These are phyloP conservation scores for Flagelloscypha sp. DNA, from an alignment of 768 basidiomycete genomes.

Conservation along the genomic window DNA sequence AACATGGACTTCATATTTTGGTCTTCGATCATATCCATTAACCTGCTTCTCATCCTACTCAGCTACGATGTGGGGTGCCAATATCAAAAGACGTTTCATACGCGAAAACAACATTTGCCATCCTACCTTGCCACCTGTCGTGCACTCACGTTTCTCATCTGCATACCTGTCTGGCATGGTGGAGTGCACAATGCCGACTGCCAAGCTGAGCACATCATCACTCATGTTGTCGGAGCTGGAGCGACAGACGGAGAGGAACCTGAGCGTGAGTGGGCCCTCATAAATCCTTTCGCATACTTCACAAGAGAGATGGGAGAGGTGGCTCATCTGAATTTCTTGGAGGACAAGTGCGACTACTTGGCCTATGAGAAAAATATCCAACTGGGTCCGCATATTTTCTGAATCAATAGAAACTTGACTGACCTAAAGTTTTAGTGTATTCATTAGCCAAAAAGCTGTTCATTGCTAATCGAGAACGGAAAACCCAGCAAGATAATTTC, in stretches of 20 bases:
- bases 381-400: neutral
- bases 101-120: constrained; percentile 11
- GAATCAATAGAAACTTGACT: neutral
- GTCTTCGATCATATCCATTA: constrained; percentile 3
- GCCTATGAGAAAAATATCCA: constrained; percentile 11
- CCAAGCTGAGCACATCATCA: constrained; percentile 12
- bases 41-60: neutral
- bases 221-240: constrained; percentile 12
- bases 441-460: too few species aligned
- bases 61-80: constrained; percentile 22
- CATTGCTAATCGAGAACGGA: too few species aligned
- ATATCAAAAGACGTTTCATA: constrained; percentile 11
- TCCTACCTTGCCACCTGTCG: neutral
- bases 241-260: constrained; percentile 10
- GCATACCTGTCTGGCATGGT: constrained; percentile 20
- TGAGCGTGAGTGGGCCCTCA: constrained; percentile 21
- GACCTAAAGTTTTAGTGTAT: too few species aligned
- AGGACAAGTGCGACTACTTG: constrained; percentile 17
- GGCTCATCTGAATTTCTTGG: constrained; percentile 16
- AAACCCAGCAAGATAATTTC: too few species aligned
- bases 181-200: constrained; percentile 15
- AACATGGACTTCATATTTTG: constrained; percentile 19
- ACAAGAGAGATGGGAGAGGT: constrained; percentile 31
- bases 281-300: constrained; percentile 23
- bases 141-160: constrained; percentile 12